Conservation (phyloP, 1,139 yeast genomes). For the Sugiyamaella xylanicola region DNA sequence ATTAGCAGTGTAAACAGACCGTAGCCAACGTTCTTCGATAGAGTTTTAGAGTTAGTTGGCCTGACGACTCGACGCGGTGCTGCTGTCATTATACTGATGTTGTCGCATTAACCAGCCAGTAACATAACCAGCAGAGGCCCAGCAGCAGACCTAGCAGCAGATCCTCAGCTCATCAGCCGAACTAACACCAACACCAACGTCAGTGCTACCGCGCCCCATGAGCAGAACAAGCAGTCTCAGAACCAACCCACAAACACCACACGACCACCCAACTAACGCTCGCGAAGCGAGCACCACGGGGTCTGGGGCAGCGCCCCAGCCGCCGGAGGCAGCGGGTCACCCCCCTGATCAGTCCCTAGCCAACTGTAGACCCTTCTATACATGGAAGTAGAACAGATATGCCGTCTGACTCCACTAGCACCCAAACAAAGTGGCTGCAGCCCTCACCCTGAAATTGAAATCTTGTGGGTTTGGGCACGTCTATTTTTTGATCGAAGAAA, state of each 20-base stretch:
- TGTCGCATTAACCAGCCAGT: too few species aligned
- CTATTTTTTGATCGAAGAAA: constrained; percentile 14
- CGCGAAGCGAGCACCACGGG: not conserved
- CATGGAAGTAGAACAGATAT: not conserved
- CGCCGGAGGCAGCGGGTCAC: not conserved
- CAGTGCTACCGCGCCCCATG: too few species aligned
- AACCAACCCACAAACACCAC: not conserved
- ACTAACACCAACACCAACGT: too few species aligned
- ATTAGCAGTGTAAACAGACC: too few species aligned
- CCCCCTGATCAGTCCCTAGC: not conserved
- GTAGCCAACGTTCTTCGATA: not conserved
- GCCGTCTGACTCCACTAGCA: not conserved
- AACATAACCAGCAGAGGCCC: too few species aligned
- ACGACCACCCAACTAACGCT: not conserved
- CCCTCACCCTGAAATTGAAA: constrained; percentile 6
- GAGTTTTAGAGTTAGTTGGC: not conserved
- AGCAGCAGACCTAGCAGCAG: too few species aligned
- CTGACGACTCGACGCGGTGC: too few species aligned
- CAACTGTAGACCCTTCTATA: too few species aligned
- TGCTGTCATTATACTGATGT: too few species aligned
- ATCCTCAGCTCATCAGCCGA: too few species aligned
- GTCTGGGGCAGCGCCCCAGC: not conserved
- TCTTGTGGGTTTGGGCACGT: constrained; percentile 10
- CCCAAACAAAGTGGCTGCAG: not conserved
- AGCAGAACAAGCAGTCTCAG: too few species aligned